Base-by-base conservation (phyloP, 768 basidiomycete genomes). In the Russula brevipes region DNA sequence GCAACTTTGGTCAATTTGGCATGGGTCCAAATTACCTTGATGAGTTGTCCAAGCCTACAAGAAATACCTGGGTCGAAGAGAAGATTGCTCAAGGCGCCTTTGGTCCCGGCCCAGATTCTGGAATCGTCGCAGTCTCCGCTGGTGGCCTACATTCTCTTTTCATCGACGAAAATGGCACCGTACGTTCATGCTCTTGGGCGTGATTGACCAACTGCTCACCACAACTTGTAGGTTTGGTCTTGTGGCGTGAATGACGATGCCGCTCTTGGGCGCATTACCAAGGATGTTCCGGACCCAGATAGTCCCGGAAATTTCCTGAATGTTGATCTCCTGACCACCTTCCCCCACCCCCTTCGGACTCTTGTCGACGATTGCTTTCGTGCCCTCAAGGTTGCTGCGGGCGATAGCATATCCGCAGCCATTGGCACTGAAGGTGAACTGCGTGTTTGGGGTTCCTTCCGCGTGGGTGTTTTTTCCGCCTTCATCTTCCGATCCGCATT, bases 1-100 rank as follows among this genome's bases (percentile, higher is more conserved):
- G 94, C 33, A 94, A 96, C 74, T 93, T 94, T 76, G 95, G 94
- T 36, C 95, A 98, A 74, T 89, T 97, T 70, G 97, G 95, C 38
- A 83, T 96, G 78, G 96, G 96, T 42, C 84, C 85, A 4, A 84
- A 86, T 66, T 71, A 77, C 54, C 76, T 93, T 38, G 85, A 79
- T 61, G 92, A 96, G 73, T 80, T 88, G 60, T 75, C 80, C 57
- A 87, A 86, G 66, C 94, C 94, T 9, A 87, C 82, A 70, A 82
- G 86, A 60, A 94, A 91, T 72, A 65, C 74, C 0, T 91, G 88
- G 87, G 81, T 91, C 30, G 87, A 93, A 68, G 77, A 85, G 70
- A 83, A 87, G 73, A 90, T 93, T 14, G 76, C 82, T 61, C 79
- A 86, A 47, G 90, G 85, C 10, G 78, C 78, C 14, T 86, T 94